Evolutionary conservation across 495 filamentous ascomycete species (phyloP), one percentile per base, ranked within the genome.

Genomic region (Venustampulla echinocandica): DNA sequence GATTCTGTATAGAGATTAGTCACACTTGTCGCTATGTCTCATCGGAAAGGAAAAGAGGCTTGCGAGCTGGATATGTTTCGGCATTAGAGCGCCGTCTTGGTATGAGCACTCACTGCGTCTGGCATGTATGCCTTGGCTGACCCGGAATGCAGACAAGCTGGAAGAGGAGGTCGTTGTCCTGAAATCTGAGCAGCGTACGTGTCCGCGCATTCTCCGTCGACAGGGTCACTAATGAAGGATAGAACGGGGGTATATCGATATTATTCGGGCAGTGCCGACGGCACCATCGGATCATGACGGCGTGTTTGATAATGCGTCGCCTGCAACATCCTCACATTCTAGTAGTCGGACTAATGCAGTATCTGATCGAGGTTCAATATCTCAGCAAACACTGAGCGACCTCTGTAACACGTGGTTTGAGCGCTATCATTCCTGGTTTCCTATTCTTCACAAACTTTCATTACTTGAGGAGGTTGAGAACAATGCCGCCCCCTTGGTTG

Each of bases 371-470:
- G 42, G 49, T 34, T 55, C 50, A 11, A 25, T 58, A n/a, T 30
- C 48, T 18, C 41, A 39, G 38, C 34, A 14, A 10, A 35, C 43
- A 6, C 28, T 37, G 21, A 47, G 37, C 40, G 56, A 64, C 28
- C 52, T 63, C 6, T 61, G 58, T 36, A 40, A 22, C 1, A 51
- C 52, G 1, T 64, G 60, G 62, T 63, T 64, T 41, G 46, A 57
- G 28, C 55, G 52, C 30, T 63, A 61, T 42, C 62, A 64, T 46
- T 42, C 50, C 13, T 64, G 62, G 62, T 63, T 64, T 50, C 62
- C 62, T 1, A 63, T 64, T 28, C 54, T 64, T 3, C 62, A 64
- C 32, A 51, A 56, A 28, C 51, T 54, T 15, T 55, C 62, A 4
- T 33, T 64, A 19, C 40, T 57, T 10, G 54, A 51, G 22, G 41